Evolutionary conservation across 805 yeast genomes (phyloP).

Genomic region (Yarrowia sp.): DNA sequence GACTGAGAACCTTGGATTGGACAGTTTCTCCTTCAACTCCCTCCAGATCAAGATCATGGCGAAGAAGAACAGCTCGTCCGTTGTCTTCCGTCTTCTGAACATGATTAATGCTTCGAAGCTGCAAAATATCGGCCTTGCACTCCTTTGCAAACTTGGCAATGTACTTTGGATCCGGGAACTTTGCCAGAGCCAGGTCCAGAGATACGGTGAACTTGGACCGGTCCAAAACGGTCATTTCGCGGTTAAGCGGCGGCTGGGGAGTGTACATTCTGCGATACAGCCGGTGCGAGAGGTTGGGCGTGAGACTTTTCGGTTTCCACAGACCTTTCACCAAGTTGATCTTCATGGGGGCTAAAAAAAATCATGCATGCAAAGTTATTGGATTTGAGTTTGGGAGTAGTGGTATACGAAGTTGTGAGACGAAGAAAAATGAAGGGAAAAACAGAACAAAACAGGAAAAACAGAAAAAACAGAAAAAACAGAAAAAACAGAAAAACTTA

Average conservation of each 20-base stretch:
- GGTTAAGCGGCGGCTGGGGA: conserved; percentile 59
- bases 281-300: neutral
- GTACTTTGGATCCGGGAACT: conserved; percentile 60
- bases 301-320: neutral
- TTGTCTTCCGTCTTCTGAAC: conserved; percentile 47
- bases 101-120: conserved; percentile 66
- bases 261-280: conserved; percentile 21
- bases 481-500: too few relatives aligned
- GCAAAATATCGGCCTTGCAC: conserved; percentile 58
- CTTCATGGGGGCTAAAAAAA: neutral
- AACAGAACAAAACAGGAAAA: too few relatives aligned
- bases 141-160: conserved; percentile 61
- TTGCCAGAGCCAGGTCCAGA: conserved; percentile 63
- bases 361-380: neutral
- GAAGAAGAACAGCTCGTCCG: conserved; percentile 56
- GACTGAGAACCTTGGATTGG: conserved; percentile 39
- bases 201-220: conserved; percentile 55
- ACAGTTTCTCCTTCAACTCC: neutral
- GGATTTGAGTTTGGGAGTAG: neutral
- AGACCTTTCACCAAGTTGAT: neutral
- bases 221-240: conserved; percentile 65
- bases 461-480: too few relatives aligned
- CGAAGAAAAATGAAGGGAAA: too few relatives aligned
- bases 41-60: conserved; percentile 47
- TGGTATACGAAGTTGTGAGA: too few relatives aligned